Evolutionary conservation across 805 yeast genomes (phyloP).

Genomic region (Teunomyces stri): DNA sequence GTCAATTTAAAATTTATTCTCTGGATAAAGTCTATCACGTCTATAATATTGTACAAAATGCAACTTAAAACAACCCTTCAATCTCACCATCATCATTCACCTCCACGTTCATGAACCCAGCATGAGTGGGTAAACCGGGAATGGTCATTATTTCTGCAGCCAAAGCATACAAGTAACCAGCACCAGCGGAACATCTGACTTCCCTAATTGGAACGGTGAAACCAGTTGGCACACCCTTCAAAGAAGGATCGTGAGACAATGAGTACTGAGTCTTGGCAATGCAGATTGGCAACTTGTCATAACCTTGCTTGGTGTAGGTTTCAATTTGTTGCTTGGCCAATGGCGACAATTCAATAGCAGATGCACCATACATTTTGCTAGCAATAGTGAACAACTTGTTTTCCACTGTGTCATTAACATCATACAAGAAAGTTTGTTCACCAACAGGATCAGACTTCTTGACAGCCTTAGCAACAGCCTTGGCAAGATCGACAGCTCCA

Average conservation of each 20-base stretch:
- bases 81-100: slow-evolving; percentile 87
- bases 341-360: slow-evolving; percentile 74
- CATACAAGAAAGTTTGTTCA: slow-evolving; percentile 59
- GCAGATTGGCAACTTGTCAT: slow-evolving; percentile 88
- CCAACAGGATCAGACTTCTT: slow-evolving; percentile 34
- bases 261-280: slow-evolving; percentile 98
- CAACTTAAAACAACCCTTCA: slow-evolving; percentile 80
- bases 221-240: slow-evolving; percentile 94
- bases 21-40: slow-evolving; percentile 1
- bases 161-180: slow-evolving; percentile 92
- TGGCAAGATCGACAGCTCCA: slow-evolving; percentile 83
- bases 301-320: slow-evolving; percentile 82
- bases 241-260: slow-evolving; percentile 85
- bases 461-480: slow-evolving; percentile 76
- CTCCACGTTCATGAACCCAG: slow-evolving; percentile 97
- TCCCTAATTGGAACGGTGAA: slow-evolving; percentile 94
- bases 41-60: slow-evolving; percentile 6
- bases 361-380: slow-evolving; percentile 89
- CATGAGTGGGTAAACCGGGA: slow-evolving; percentile 94
- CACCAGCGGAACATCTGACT: slow-evolving; percentile 92
- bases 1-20: neutral
- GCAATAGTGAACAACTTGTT: slow-evolving; percentile 79
- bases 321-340: slow-evolving; percentile 80
- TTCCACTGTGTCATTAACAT: slow-evolving; percentile 68
- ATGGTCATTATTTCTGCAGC: slow-evolving; percentile 97